Conservation (phyloP, 2,329 filamentous ascomycete genomes). For the Amauroascus niger region DNA sequence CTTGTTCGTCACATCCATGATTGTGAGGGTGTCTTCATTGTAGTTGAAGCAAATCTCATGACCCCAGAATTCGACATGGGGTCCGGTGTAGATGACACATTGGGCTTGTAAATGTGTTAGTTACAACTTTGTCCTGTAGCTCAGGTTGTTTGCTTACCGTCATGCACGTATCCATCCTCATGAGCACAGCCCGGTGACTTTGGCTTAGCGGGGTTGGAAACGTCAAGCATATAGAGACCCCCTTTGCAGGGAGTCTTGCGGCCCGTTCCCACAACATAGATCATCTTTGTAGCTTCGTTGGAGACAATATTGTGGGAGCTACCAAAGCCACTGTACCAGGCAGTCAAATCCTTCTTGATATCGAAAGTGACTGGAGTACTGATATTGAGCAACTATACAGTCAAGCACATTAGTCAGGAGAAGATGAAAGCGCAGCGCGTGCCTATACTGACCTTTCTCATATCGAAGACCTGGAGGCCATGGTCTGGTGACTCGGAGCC, state of each 20-base stretch:
- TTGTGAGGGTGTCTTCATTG: constrained; percentile 35
- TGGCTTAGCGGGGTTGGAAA: constrained; percentile 46
- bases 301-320: constrained; percentile 45
- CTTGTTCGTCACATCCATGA: constrained; percentile 19
- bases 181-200: constrained; percentile 46
- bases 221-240: constrained; percentile 52
- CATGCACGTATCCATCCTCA: constrained; percentile 51
- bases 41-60: constrained; percentile 50
- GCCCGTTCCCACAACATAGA: constrained; percentile 41
- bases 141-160: constrained; percentile 27
- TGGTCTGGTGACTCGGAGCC: constrained; percentile 42
- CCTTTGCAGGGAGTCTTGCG: constrained; percentile 41
- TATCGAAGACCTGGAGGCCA: constrained; percentile 54
- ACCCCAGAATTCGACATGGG: constrained; percentile 41
- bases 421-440: background rate
- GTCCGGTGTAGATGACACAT: constrained; percentile 48
- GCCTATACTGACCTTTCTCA: constrained; percentile 38
- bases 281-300: constrained; percentile 38
- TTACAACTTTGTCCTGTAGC: background rate
- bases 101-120: constrained; percentile 31
- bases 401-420: background rate
- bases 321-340: constrained; percentile 36
- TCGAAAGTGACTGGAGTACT: constrained; percentile 37
- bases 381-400: constrained; percentile 33
- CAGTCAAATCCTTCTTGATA: constrained; percentile 36